These are phyloP conservation scores for Acephala macrosclerotiorum DNA, from an alignment of 2,329 filamentous ascomycete species.

Conservation along the genomic window DNA sequence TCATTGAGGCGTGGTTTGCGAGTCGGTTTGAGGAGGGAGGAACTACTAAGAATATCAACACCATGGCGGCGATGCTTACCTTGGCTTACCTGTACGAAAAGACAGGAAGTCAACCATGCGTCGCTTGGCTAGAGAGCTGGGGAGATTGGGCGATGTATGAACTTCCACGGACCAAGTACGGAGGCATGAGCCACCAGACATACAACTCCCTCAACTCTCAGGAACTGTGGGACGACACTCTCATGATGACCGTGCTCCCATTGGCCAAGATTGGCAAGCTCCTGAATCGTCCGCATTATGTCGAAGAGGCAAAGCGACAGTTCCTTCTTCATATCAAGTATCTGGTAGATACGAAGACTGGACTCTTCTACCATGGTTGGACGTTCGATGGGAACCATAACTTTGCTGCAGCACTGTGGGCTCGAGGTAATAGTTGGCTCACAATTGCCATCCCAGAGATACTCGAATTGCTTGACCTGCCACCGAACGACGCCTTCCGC, in stretches of 20 bases:
- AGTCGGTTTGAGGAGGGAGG: slow-evolving; percentile 62
- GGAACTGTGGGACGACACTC: slow-evolving; percentile 84
- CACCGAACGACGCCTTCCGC: slow-evolving; percentile 58
- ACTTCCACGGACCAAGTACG: slow-evolving; percentile 73
- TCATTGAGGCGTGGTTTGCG: slow-evolving; percentile 78
- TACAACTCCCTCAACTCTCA: slow-evolving; percentile 72
- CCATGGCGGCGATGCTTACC: slow-evolving; percentile 80
- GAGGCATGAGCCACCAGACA: slow-evolving; percentile 49
- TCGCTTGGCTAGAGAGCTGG: slow-evolving; percentile 82
- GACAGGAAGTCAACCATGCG: slow-evolving; percentile 70
- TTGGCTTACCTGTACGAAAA: slow-evolving; percentile 81
- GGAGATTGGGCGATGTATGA: slow-evolving; percentile 85
- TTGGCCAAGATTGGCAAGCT: slow-evolving; percentile 75
- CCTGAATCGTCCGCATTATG: slow-evolving; percentile 73
- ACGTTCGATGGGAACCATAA: slow-evolving; percentile 74
- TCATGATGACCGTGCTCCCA: slow-evolving; percentile 88
- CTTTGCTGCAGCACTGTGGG: slow-evolving; percentile 65
- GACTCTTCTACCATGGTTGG: slow-evolving; percentile 85
- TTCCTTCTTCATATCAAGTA: slow-evolving; percentile 83
- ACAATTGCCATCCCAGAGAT: slow-evolving; percentile 87
- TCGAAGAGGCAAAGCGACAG: slow-evolving; percentile 80
- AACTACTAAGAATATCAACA: slow-evolving; percentile 87
- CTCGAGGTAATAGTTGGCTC: slow-evolving; percentile 73
- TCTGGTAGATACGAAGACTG: slow-evolving; percentile 74
- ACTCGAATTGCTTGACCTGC: slow-evolving; percentile 73